Percentiles rank a stretch among this genome's conserved stretches.
Evolutionary conservation across 2,329 filamentous ascomycete species (phyloP).

Genomic region (Didymella arachidicola): DNA sequence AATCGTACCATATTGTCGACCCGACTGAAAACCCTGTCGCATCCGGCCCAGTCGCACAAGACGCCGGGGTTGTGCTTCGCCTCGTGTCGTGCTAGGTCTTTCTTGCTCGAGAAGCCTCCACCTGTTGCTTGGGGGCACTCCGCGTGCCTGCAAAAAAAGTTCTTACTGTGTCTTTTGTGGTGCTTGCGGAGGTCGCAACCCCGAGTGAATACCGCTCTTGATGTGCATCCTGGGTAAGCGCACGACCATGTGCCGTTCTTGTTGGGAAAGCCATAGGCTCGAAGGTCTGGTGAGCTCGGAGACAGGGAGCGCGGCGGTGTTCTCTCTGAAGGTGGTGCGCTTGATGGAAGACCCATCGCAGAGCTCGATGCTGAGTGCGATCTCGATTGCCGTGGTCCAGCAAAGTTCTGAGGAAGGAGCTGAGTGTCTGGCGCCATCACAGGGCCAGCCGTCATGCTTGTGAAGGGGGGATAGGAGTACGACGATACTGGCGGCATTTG

Average conservation of each 20-base stretch:
- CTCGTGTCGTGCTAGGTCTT: slow-evolving; percentile 68
- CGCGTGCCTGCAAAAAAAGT: slow-evolving; percentile 66
- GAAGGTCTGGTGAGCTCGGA: slow-evolving; percentile 51
- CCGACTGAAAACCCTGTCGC: slow-evolving; percentile 65
- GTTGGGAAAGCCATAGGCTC: slow-evolving; percentile 54
- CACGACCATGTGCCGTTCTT: slow-evolving; percentile 64
- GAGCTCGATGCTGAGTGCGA: slow-evolving; percentile 49
- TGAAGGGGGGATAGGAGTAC: slow-evolving; percentile 46
- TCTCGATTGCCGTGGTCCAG: slow-evolving; percentile 38
- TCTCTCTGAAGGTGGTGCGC: slow-evolving; percentile 35
- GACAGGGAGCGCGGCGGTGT: slow-evolving; percentile 50
- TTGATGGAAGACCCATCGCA: slow-evolving; percentile 37
- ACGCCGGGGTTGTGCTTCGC: slow-evolving; percentile 70
- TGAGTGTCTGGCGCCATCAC: slow-evolving; percentile 36
- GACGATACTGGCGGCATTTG: slow-evolving; percentile 43
- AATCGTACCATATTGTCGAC: slow-evolving; percentile 67
- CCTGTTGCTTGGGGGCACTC: slow-evolving; percentile 65
- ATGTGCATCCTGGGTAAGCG: slow-evolving; percentile 66
- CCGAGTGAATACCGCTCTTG: slow-evolving; percentile 64
- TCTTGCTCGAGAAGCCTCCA: slow-evolving; percentile 69
- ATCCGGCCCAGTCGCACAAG: slow-evolving; percentile 65
- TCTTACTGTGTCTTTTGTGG: slow-evolving; percentile 68
- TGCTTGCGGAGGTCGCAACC: slow-evolving; percentile 70
- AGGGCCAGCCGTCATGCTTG: slow-evolving; percentile 35
- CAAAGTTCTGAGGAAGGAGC: slow-evolving; percentile 35